These are phyloP conservation scores for Pestalotiopsis sp. DNA, from an alignment of 2,329 filamentous ascomycete species.

Conservation along the genomic window DNA sequence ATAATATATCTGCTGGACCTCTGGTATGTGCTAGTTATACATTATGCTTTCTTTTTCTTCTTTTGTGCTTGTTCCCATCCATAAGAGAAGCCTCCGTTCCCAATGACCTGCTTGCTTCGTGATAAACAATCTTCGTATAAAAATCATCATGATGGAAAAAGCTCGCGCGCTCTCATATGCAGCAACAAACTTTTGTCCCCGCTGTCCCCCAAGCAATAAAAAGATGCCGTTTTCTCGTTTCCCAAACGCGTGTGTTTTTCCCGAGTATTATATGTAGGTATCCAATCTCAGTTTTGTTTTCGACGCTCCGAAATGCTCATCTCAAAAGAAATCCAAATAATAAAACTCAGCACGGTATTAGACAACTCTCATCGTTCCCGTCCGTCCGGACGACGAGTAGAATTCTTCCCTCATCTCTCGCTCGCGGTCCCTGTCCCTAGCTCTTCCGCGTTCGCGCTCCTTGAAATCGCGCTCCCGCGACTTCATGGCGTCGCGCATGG, in stretches of 20 bases:
- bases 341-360: slow-evolving; percentile 14
- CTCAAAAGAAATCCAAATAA: not conserved
- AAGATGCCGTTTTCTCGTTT: not conserved
- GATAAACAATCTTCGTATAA: not conserved
- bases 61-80: not conserved
- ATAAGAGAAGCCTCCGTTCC: not conserved
- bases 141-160: not conserved
- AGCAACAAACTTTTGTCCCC: not conserved
- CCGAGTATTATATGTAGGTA: not conserved
- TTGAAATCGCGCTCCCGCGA: not conserved
- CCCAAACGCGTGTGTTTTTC: not conserved
- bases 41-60: not conserved
- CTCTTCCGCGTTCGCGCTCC: slow-evolving; percentile 8
- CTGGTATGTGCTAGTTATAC: not conserved
- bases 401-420: slow-evolving; percentile 23
- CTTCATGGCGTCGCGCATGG: slow-evolving; percentile 6
- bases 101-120: not conserved
- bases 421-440: slow-evolving; percentile 20
- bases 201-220: not conserved
- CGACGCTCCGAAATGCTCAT: not conserved
- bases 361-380: slow-evolving; percentile 32
- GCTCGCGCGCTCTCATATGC: not conserved
- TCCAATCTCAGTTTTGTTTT: not conserved
- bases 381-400: slow-evolving; percentile 28
- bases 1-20: not conserved